These are phyloP conservation scores for Lentinus tigrinus DNA, from an alignment of 768 basidiomycete genomes.

Conservation along the genomic window DNA sequence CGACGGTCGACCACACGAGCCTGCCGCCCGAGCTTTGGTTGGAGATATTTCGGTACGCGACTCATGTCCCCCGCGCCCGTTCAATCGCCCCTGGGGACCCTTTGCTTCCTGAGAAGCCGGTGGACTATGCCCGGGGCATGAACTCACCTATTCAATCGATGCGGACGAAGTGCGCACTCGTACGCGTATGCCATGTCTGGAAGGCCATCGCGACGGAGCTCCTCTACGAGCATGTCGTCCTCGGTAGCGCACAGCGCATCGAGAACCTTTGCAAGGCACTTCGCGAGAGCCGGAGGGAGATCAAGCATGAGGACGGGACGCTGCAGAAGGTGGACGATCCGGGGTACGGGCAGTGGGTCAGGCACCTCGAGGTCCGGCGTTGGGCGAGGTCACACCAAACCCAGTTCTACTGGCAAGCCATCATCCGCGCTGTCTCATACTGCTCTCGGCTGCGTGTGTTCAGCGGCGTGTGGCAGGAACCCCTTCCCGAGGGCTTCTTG, in stretches of 20 bases:
- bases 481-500: slow-evolving; percentile 44
- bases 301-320: slow-evolving; percentile 1
- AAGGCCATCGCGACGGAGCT: slow-evolving; percentile 40
- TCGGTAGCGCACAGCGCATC: slow-evolving; percentile 46
- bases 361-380: slow-evolving; percentile 48
- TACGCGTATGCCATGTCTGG: slow-evolving; percentile 50
- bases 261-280: slow-evolving; percentile 38
- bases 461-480: slow-evolving; percentile 46
- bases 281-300: slow-evolving; percentile 17
- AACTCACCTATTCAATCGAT: slow-evolving; percentile 47
- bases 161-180: slow-evolving; percentile 49
- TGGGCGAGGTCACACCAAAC: slow-evolving; percentile 41
- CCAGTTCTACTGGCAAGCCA: slow-evolving; percentile 38
- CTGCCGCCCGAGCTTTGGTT: slow-evolving; percentile 48
- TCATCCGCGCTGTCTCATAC: slow-evolving; percentile 44
- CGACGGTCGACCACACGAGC: slow-evolving; percentile 11
- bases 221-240: slow-evolving; percentile 45
- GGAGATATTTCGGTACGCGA: slow-evolving; percentile 57
- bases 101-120: slow-evolving; percentile 39
- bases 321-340: background rate
- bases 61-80: slow-evolving; percentile 43
- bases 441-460: slow-evolving; percentile 47
- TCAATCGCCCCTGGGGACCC: slow-evolving; percentile 47
- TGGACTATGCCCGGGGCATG: slow-evolving; percentile 43
- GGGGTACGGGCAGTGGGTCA: slow-evolving; percentile 45